phyloP scores from a whole-genome alignment of 257 asterid genomes.

The Dorcoceras hygrometricum region DNA sequence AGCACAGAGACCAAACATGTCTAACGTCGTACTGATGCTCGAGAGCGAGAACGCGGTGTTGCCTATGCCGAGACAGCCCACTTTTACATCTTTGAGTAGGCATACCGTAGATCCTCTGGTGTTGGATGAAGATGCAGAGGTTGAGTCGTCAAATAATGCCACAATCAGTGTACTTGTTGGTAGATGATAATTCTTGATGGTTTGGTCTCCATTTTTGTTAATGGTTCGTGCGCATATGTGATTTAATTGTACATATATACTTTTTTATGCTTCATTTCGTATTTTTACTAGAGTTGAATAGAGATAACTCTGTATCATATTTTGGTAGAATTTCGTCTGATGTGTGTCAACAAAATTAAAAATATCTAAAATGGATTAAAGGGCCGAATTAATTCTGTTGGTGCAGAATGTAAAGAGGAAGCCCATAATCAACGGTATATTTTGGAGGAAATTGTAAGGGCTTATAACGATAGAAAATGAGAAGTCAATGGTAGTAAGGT shows the following conservation, averaged over 20 bases:
- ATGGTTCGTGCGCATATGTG: neutral
- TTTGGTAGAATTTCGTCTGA: too few species aligned
- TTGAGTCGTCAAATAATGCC: constrained; percentile 48
- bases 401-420: too few species aligned
- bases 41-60: constrained; percentile 47
- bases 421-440: too few species aligned
- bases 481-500: too few species aligned
- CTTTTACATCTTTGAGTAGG: constrained; percentile 47
- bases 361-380: too few species aligned
- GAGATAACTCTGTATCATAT: neutral
- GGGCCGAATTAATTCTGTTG: too few species aligned
- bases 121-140: constrained; percentile 49
- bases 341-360: too few species aligned
- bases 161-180: constrained; percentile 68
- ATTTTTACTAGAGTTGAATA: too few species aligned
- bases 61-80: constrained; percentile 71
- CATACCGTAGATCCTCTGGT: constrained; percentile 36
- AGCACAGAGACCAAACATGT: constrained; percentile 61
- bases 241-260: neutral
- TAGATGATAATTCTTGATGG: constrained; percentile 34
- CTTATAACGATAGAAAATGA: too few species aligned
- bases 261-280: neutral
- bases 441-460: too few species aligned
- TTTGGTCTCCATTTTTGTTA: neutral
- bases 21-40: constrained; percentile 65